Base-by-base conservation (phyloP, 2,329 filamentous ascomycete genomes). In the Neofusicoccum laricinum region DNA sequence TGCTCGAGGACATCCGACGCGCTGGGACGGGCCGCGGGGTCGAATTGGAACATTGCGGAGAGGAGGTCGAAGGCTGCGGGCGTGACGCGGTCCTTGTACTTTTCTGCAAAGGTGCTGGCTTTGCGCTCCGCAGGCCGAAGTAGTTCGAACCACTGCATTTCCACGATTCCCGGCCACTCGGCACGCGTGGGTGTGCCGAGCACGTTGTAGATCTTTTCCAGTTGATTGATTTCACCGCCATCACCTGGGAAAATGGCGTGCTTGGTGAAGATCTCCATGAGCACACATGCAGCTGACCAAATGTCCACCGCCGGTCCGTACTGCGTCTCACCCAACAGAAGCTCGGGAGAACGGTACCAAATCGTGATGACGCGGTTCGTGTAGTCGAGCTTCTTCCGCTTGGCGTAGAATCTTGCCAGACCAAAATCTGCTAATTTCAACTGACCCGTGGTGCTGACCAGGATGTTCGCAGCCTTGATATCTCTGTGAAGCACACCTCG, bases 361-460 rank as follows among this genome's bases (percentile, higher is more conserved):
- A 99, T 97, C 2, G 95, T 99, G 74, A 99, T 97, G 70, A 99
- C 96, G 40, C 95, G 90, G 74, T 99, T 99, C 1, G 95, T 99
- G 76, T 99, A 99, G 75, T 99, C 94, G 51, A 96, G 85, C 75
- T 95, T 91, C 66, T 90, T 88, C 57, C 90, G 89, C 76, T 99
- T 99, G 38, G 93, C 91, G 73, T 97, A 99, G 78, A 99, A 99
- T 41, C 96, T 89, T 12, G 95, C 95, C 14, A 99, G 85, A 19
- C 95, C 95, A 76, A 99, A 99, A 76, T 99, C 95, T 34, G 95
- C 95, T 67, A 97, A 85, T 76, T 98, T 99, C 64, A 99, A 81
- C 64, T 93, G 86, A 4, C 95, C 95, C 10, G 90, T 88, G 69
- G 89, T 96, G 78, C 92, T 96, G 65, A 99, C 91, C 21, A 99